A percentile compares a stretch with the other conserved stretches of the same genome.
Conservation (phyloP, 768 basidiomycete species). For the Termitomyces sp. region DNA sequence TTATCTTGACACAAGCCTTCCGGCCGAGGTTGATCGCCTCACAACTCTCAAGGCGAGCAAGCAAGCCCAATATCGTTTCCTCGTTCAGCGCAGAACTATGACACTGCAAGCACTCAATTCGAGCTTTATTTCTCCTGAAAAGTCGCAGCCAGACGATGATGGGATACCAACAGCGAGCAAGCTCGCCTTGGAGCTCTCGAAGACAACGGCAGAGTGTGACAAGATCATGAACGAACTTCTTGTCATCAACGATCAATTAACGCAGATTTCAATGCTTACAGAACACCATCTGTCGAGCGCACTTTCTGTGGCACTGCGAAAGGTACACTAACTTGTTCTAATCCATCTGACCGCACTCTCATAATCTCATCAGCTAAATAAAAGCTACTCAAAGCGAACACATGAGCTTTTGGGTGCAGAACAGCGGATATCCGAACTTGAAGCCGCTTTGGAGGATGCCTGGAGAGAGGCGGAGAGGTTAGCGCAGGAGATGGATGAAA, state of each 20-base stretch:
- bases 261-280: constrained; percentile 58
- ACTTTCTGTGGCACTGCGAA: constrained; percentile 72
- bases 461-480: constrained; percentile 77
- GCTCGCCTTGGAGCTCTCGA: constrained; percentile 57
- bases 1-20: constrained; percentile 57
- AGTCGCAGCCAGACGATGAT: constrained; percentile 38
- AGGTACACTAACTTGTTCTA: constrained; percentile 35
- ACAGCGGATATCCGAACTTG: constrained; percentile 50
- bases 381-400: constrained; percentile 65
- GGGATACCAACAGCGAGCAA: constrained; percentile 36
- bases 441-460: constrained; percentile 75
- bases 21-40: constrained; percentile 59
- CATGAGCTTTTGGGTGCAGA: constrained; percentile 52
- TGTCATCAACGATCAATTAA: constrained; percentile 57
- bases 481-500: constrained; percentile 69
- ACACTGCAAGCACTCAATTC: constrained; percentile 69
- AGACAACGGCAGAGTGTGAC: constrained; percentile 60
- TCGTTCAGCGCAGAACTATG: constrained; percentile 66
- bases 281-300: constrained; percentile 77
- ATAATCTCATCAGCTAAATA: constrained; percentile 49
- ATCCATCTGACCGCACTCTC: neutral
- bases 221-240: constrained; percentile 55
- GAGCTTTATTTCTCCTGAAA: constrained; percentile 34
- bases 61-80: constrained; percentile 68
- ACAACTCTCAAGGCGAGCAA: constrained; percentile 48